Evolutionary conservation across 345 rosid species (phyloP), one percentile per base, ranked within the genome.

Genomic region (Iberis pinnata): DNA sequence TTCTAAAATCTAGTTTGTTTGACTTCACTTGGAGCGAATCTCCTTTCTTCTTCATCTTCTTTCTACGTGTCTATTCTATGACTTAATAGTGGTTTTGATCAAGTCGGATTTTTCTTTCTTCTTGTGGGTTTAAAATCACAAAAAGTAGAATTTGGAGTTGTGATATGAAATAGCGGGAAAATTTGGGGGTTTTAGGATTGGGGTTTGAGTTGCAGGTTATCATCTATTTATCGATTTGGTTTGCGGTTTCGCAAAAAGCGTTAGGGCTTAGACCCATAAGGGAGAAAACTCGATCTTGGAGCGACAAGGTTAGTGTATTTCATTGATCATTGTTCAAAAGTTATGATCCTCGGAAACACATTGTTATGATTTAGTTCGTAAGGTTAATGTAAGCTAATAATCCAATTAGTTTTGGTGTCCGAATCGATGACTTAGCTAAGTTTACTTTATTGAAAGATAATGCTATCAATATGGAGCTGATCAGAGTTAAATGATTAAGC

Each of bases 211-310:
- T n/a, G n/a, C n/a, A n/a, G n/a, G n/a, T n/a, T n/a, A 49, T 73
- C 56, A 56, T 79, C 19, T 83, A 75, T 26, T 60, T 87, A 43
- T 84, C 79, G 82, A 57, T 87, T 67, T 70, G 68, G 58, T 74
- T 77, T 35, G 43, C 63, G 40, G 46, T 79, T 68, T 65, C 76
- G 20, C 73, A 53, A 58, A 80, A 93, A 22, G 96, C 64, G 61
- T 65, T 42, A 20, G 92, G 79, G 41, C 52, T 87, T 60, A 76
- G 98, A 64, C 95, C 98, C 13, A 72, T 90, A 53, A 79, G 95
- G 60, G 96, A 88, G 61, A 79, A 68, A 54, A 61, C 84, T 59
- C 84, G 80, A 49, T 81, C 96, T n/a, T 88, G 98, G 98, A 84
- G 90, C 24, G 98, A 85, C 61, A 83, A 92, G 93, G 98, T 92